phyloP scores from a whole-genome alignment of 2,329 filamentous ascomycete species.

The Fusarium sambucinum region DNA sequence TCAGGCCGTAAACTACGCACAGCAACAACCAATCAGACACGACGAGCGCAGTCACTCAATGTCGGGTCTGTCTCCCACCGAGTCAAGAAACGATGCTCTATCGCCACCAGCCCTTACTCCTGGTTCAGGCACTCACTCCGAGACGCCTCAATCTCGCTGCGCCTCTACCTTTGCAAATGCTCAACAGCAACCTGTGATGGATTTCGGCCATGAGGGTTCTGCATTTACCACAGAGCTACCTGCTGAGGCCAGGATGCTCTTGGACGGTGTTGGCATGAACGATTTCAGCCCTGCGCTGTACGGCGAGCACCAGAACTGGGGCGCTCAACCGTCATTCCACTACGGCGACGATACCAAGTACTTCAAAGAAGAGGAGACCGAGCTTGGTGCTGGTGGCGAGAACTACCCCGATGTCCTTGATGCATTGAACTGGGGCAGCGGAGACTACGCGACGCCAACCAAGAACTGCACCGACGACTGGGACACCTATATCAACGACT shows the following conservation, averaged over 20 bases:
- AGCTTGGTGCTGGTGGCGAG: constrained; percentile 2
- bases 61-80: constrained; percentile 34
- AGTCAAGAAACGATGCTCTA: constrained; percentile 26
- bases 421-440: constrained; percentile 16
- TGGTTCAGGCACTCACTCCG: constrained; percentile 43
- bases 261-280: constrained; percentile 31
- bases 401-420: constrained; percentile 31
- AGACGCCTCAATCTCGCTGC: constrained; percentile 39
- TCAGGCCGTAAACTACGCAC: constrained; percentile 43
- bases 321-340: constrained; percentile 8
- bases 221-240: constrained; percentile 59
- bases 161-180: constrained; percentile 33
- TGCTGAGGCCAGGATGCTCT: constrained; percentile 58
- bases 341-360: constrained; percentile 26
- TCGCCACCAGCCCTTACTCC: constrained; percentile 50
- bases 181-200: constrained; percentile 39
- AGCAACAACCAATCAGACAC: constrained; percentile 12
- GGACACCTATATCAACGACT: constrained; percentile 51
- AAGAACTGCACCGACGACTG: constrained; percentile 48
- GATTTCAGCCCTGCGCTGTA: constrained; percentile 22
- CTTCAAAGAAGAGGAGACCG: constrained; percentile 25
- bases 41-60: constrained; percentile 38
- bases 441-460: constrained; percentile 18
- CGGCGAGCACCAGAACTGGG: constrained; percentile 23
- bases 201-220: constrained; percentile 47